These are phyloP conservation scores for Marasmius tenuissimus DNA, from an alignment of 1,284 basidiomycete genomes.

Conservation along the genomic window DNA sequence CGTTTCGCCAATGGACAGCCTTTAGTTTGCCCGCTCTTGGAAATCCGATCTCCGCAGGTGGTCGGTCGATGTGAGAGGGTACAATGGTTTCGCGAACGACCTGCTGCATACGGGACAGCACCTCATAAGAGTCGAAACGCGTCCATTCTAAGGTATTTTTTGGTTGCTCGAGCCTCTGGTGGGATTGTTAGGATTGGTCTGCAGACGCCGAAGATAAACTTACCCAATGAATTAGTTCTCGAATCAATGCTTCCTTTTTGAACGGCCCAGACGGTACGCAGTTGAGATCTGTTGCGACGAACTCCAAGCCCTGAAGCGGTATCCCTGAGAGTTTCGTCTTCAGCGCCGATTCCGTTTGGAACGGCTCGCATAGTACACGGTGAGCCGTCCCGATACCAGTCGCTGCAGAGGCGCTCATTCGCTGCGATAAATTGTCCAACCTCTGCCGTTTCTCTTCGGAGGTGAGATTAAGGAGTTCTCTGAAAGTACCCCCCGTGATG, in stretches of 20 bases:
- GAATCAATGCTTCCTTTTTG: neutral
- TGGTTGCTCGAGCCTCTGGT: neutral
- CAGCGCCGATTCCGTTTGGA: neutral
- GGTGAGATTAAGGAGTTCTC: too few relatives aligned
- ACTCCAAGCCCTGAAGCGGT: neutral
- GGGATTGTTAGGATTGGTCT: neutral
- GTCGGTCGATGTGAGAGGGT: conserved; percentile 3
- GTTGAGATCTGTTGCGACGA: conserved; percentile 4
- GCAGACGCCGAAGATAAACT: neutral
- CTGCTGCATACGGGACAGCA: conserved; percentile 1
- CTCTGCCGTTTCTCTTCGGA: too few relatives aligned
- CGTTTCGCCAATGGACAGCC: conserved; percentile 5
- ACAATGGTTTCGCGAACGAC: neutral
- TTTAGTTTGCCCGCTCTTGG: conserved; percentile 8
- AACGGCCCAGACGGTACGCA: neutral
- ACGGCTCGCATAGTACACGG: too few relatives aligned
- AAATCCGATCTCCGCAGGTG: conserved; percentile 2
- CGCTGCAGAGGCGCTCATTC: too few relatives aligned
- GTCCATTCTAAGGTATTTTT: neutral
- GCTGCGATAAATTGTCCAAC: too few relatives aligned
- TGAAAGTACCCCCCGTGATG: too few relatives aligned
- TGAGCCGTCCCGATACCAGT: too few relatives aligned
- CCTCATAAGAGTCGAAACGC: neutral
- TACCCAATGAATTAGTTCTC: conserved; percentile 5
- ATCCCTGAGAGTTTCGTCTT: neutral